phyloP scores from a whole-genome alignment of 2,329 filamentous ascomycete genomes.

The Ophiocordyceps camponoti-saundersi region DNA sequence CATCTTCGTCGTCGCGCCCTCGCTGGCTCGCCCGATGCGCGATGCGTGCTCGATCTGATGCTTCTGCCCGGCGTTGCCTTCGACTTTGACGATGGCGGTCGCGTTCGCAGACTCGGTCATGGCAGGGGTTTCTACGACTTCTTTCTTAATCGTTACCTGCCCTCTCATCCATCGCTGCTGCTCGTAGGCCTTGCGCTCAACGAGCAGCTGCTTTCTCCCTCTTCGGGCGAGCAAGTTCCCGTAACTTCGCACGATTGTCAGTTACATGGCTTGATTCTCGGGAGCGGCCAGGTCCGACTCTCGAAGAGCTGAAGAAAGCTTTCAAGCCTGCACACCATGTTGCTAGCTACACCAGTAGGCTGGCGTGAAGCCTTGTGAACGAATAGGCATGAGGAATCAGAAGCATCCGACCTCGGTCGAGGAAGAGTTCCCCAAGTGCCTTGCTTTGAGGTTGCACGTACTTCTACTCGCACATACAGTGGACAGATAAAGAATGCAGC shows the following conservation, averaged over 20 bases:
- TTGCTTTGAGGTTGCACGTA: too few species aligned
- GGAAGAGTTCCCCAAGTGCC: too few species aligned
- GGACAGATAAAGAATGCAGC: too few species aligned
- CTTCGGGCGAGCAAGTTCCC: constrained; percentile 48
- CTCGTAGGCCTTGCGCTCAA: constrained; percentile 65
- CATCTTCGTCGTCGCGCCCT: constrained; percentile 54
- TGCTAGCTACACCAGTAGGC: too few species aligned
- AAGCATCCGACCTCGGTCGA: too few species aligned
- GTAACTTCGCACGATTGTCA: constrained; percentile 61
- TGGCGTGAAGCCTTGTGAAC: too few species aligned
- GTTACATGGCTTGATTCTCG: constrained; percentile 62
- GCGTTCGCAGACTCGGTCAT: constrained; percentile 67
- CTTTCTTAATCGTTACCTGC: constrained; percentile 61
- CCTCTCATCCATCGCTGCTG: constrained; percentile 23
- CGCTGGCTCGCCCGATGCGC: constrained; percentile 31
- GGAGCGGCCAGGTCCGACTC: constrained; percentile 42
- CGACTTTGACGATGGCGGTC: constrained; percentile 39
- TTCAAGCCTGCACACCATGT: too few species aligned
- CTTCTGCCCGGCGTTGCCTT: constrained; percentile 90
- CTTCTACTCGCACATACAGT: too few species aligned
- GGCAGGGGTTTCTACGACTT: constrained; percentile 96
- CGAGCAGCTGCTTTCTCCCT: constrained; percentile 59
- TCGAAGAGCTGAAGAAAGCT: constrained; percentile 2
- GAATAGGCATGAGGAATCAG: too few species aligned
- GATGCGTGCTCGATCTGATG: constrained; percentile 58